Conservation (phyloP, 75 land plant species). For the Selaginella tamariscina region DNA sequence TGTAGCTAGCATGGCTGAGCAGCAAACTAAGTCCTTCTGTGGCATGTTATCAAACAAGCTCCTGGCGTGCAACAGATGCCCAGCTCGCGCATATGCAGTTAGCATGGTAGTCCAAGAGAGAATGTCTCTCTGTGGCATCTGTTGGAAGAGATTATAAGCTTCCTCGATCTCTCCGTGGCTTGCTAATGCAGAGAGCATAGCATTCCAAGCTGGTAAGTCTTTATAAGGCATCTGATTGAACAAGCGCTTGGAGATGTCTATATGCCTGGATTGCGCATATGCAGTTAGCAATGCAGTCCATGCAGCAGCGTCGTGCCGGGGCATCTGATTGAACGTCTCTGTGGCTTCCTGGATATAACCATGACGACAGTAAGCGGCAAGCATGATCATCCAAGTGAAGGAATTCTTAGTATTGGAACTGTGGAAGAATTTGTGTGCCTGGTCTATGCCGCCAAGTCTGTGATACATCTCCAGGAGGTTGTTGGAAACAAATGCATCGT, state of each 20-base stretch:
- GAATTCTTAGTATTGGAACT: neutral
- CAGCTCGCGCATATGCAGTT: neutral
- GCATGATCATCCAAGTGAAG: conserved; percentile 1
- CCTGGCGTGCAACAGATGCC: neutral
- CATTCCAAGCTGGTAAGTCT: neutral
- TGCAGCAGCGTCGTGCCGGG: neutral
- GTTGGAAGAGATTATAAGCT: neutral
- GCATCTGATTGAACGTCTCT: neutral
- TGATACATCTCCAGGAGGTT: neutral
- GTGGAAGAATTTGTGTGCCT: neutral
- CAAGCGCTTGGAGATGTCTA: neutral
- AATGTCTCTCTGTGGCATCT: conserved; percentile 1
- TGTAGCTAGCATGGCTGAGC: neutral
- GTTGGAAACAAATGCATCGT: neutral
- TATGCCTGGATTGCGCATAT: neutral
- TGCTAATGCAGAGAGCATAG: neutral
- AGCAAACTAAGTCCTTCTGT: neutral
- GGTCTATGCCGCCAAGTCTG: neutral
- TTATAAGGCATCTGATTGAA: neutral
- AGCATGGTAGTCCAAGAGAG: conserved; percentile 2
- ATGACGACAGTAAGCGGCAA: neutral
- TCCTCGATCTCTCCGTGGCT: neutral
- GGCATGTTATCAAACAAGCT: neutral
- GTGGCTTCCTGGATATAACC: neutral
- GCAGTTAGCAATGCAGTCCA: neutral